Evolutionary conservation across 139 green algal species (phyloP).

Genomic region (Chlamydomonas schloesseri): DNA sequence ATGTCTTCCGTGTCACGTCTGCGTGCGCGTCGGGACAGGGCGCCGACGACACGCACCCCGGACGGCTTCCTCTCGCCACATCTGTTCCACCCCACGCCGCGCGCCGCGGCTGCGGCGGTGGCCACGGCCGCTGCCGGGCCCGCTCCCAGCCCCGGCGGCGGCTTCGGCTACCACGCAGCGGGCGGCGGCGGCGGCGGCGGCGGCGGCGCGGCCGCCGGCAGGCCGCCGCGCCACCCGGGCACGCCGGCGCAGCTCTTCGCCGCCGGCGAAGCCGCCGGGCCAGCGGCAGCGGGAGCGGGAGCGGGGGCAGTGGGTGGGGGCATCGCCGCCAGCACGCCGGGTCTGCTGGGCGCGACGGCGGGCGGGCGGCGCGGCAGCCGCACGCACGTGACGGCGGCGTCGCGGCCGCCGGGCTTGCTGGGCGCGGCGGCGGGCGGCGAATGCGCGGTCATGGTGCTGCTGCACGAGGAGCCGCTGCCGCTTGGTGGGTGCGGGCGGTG

Average conservation of each 20-base stretch:
- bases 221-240: too few relatives aligned
- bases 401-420: background rate
- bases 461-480: conserved; percentile 23
- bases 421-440: background rate
- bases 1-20: too few relatives aligned
- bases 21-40: background rate
- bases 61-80: conserved; percentile 52
- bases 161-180: too few relatives aligned
- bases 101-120: background rate
- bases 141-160: too few relatives aligned
- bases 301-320: background rate
- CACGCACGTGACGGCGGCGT: background rate
- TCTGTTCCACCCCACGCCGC: conserved; percentile 55
- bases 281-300: too few relatives aligned
- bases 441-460: conserved; percentile 11
- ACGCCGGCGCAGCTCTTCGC: too few relatives aligned
- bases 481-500: background rate
- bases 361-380: conserved; percentile 20
- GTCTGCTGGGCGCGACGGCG: conserved; percentile 1
- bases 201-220: background rate
- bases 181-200: conserved; percentile 1
- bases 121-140: too few relatives aligned
- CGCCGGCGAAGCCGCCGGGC: background rate
- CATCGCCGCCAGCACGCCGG: conserved; percentile 24
- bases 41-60: conserved; percentile 39